Base-by-base conservation (phyloP, 257 asterid species). In the Solanum ahanhuiri region DNA sequence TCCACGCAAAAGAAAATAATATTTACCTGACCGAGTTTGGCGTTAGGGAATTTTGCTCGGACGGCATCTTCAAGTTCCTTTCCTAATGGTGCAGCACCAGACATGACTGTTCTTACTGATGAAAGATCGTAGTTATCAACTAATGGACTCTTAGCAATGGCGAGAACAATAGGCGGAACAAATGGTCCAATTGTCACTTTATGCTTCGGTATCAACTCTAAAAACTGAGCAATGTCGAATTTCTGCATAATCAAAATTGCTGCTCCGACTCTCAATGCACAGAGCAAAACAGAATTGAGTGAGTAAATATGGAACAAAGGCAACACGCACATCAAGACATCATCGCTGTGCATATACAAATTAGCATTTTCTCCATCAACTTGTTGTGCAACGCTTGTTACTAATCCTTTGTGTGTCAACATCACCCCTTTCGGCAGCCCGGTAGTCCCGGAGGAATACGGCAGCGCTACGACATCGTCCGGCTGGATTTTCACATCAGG, bases 41-140 rank as follows among this genome's bases (percentile, higher is more conserved):
- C 96, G 22, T 93, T 94, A 2, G 98, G 96, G 73, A 96, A 93
- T 87, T 95, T 96, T 7, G 76, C 66, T 31, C 98, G 86, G 0
- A 93, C 98, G 2, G 98, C 94, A 66, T 96, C 99, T 92, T 96
- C 98, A 54, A 96, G 92, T 90, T 96, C 99, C 93, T 94, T 94
- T 2, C 99, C 99, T 1, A 96, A 92, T 9, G 99, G 99, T n/a
- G 98, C 99, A 48, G 98, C 99, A 76, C 99, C 99, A 1, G 99
- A 96, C 97, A 95, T 91, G 34, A 96, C 98, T 72, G 93, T 93
- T 90, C 96, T 88, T 4, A 95, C 89, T 1, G 99, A 92, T 0
- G 98, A 94, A n/a, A 96, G 94, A 92, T 96, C 98, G 17, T 93
- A 95, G 12, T 94, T 90, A 45, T 87, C 94, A 83, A 93, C 97